Evolutionary conservation across 345 rosid genomes (phyloP), one percentile per base, ranked within the genome.

Genomic region (Atalantia buxifolia): DNA sequence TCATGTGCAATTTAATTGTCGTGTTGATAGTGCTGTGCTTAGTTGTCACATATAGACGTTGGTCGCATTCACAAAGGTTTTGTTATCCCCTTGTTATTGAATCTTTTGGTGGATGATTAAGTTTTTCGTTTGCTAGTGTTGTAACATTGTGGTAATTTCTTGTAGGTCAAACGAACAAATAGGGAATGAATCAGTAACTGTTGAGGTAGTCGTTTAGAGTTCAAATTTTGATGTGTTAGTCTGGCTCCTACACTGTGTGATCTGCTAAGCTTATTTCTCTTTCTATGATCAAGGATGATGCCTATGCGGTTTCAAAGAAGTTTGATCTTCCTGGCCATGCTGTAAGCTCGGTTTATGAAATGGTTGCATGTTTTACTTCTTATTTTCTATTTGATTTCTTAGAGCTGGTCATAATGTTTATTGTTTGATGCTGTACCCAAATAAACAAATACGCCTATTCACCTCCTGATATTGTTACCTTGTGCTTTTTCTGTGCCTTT

Each of bases 241-340:
- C 10, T 36, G 36, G 2, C n/a, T 57, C n/a, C 69, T 8, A 30
- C 63, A 25, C 72, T n/a, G 50, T 65, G 65, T 18, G 57, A 53
- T 33, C 4, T 18, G 31, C 22, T 22, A 24, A 64, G 48, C 63
- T 69, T 22, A 55, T 70, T 68, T 69, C 21, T 67, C n/a, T 76
- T 77, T 76, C 48, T 68, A 65, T 76, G 79, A 61, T 81, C 66
- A 81, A 89, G 92, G 94, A 88, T 64, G 85, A 84, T 82, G 76
- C 72, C 69, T 79, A 74, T 22, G 59, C 71, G 6, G 89, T 80
- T 77, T 77, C 89, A n/a, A 91, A 87, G 87, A 91, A 77, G 83
- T 86, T 82, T 38, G 94, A 90, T 80, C 91, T 93, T 80, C 97
- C 95, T 35, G 87, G 95, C 69, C 92, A 83, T 86, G 97, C 95